These are phyloP conservation scores for Lophiotrema nucula DNA, from an alignment of 495 filamentous ascomycete genomes.

Conservation along the genomic window DNA sequence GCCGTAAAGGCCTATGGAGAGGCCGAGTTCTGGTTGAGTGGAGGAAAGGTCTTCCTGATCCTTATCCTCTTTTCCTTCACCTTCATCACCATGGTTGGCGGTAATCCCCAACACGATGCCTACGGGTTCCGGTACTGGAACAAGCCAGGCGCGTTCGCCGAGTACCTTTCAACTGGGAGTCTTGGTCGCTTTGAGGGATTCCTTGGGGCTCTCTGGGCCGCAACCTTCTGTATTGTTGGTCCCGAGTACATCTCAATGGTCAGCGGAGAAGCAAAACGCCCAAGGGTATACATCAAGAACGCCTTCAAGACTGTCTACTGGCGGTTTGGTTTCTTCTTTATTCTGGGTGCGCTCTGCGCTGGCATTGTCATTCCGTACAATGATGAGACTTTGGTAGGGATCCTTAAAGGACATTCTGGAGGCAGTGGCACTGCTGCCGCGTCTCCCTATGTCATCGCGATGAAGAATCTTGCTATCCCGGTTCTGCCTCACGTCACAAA, in stretches of 20 bases:
- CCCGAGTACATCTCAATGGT: slow-evolving; percentile 49
- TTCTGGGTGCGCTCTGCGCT: slow-evolving; percentile 50
- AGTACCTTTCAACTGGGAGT: slow-evolving; percentile 39
- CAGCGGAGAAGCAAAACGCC: slow-evolving; percentile 45
- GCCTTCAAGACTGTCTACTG: slow-evolving; percentile 54
- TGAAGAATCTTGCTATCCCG: slow-evolving; percentile 68
- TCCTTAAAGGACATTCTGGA: slow-evolving; percentile 28
- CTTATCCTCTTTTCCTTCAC: slow-evolving; percentile 48
- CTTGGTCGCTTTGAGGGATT: slow-evolving; percentile 50
- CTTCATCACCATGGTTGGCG: slow-evolving; percentile 53
- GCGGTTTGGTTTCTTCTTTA: slow-evolving; percentile 55
- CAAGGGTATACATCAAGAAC: slow-evolving; percentile 47
- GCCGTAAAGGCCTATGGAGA: slow-evolving; percentile 50
- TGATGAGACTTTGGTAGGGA: slow-evolving; percentile 44
- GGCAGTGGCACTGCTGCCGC: slow-evolving; percentile 56
- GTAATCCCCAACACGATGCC: slow-evolving; percentile 47
- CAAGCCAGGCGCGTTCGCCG: slow-evolving; percentile 44
- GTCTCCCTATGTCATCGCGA: slow-evolving; percentile 81
- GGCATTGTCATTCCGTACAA: slow-evolving; percentile 50
- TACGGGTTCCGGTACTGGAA: slow-evolving; percentile 52
- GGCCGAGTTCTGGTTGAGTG: slow-evolving; percentile 52
- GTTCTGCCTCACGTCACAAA: slow-evolving; percentile 78
- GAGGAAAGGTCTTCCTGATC: slow-evolving; percentile 51
- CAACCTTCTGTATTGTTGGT: slow-evolving; percentile 43
- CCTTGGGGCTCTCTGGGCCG: slow-evolving; percentile 43